A percentile compares a stretch with the other conserved stretches of the same genome.
Conservation (phyloP, 2,329 filamentous ascomycete genomes). For the Alternaria sp. region DNA sequence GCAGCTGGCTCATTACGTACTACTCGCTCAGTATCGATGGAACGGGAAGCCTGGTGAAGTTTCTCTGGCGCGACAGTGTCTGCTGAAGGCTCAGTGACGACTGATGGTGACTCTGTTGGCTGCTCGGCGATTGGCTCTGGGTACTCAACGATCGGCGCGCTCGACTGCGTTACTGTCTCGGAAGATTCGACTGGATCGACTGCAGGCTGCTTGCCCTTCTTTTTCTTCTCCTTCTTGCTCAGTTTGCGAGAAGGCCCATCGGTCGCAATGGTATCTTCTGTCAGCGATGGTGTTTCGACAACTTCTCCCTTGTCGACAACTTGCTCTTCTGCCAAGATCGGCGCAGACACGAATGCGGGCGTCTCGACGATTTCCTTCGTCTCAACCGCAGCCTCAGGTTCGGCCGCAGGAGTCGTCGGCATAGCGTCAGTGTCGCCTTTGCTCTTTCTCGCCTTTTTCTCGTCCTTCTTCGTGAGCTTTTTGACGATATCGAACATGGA, state of each 20-base stretch:
- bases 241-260: conserved; percentile 17
- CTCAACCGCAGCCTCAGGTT: conserved; percentile 26
- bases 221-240: conserved; percentile 37
- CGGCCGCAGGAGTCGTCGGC: conserved; percentile 32
- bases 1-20: not conserved
- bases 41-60: not conserved
- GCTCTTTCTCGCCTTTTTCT: conserved; percentile 35
- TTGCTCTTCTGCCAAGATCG: not conserved
- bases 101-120: not conserved
- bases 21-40: not conserved
- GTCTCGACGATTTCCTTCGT: conserved; percentile 26
- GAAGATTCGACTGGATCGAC: conserved; percentile 13
- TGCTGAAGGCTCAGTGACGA: not conserved
- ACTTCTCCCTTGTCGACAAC: conserved; percentile 21
- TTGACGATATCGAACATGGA: conserved; percentile 38
- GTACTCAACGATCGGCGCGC: not conserved
- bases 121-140: conserved; percentile 2
- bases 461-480: conserved; percentile 37
- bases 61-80: not conserved
- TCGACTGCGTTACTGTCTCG: not conserved
- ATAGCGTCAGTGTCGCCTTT: conserved; percentile 26
- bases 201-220: conserved; percentile 20
- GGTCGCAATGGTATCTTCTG: not conserved
- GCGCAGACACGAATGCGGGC: not conserved
- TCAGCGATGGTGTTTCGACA: conserved; percentile 3